These are phyloP conservation scores for Evansstolkia leycettana DNA, from an alignment of 495 filamentous ascomycete species.

Conservation along the genomic window DNA sequence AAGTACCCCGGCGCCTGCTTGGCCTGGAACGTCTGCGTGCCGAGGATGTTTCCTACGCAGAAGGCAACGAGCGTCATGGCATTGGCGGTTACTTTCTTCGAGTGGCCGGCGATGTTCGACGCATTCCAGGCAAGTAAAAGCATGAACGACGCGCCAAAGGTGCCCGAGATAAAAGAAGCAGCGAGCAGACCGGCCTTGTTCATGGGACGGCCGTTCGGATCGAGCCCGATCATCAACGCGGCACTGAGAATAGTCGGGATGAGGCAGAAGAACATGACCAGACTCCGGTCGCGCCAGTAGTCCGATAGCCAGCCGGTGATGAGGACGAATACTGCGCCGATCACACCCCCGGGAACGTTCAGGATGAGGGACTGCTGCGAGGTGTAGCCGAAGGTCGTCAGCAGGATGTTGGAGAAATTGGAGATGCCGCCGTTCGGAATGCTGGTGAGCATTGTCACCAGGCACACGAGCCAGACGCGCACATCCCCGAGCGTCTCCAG, in stretches of 20 bases:
- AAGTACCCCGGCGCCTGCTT: constrained; percentile 2
- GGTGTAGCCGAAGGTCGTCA: constrained; percentile 32
- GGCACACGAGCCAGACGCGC: constrained; percentile 26
- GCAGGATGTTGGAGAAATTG: constrained; percentile 35
- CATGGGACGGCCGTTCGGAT: constrained; percentile 6
- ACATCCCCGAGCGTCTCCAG: constrained; percentile 29
- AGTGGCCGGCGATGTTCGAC: constrained; percentile 17
- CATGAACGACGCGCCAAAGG: constrained; percentile 17
- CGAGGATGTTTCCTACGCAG: constrained; percentile 4
- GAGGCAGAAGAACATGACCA: constrained; percentile 18
- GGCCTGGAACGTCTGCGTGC: constrained; percentile 1
- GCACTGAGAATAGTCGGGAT: constrained; percentile 21
- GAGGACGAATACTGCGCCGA: constrained; percentile 15
- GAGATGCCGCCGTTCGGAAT: constrained; percentile 40
- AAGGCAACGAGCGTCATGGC: constrained; percentile 1
- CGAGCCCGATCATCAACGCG: constrained; percentile 23
- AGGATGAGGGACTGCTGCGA: constrained; percentile 38
- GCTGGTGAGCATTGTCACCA: constrained; percentile 33
- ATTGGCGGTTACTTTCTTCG: constrained; percentile 12
- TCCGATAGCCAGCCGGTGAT: constrained; percentile 17
- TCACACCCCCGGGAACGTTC: constrained; percentile 49
- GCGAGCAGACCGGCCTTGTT: constrained; percentile 23
- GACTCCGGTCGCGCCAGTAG: constrained; percentile 14
- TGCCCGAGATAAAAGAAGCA: constrained; percentile 17
- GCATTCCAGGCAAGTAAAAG: constrained; percentile 18